Evolutionary conservation across 495 filamentous ascomycete species (phyloP).

Genomic region (Aspergillus carlsbadensis): DNA sequence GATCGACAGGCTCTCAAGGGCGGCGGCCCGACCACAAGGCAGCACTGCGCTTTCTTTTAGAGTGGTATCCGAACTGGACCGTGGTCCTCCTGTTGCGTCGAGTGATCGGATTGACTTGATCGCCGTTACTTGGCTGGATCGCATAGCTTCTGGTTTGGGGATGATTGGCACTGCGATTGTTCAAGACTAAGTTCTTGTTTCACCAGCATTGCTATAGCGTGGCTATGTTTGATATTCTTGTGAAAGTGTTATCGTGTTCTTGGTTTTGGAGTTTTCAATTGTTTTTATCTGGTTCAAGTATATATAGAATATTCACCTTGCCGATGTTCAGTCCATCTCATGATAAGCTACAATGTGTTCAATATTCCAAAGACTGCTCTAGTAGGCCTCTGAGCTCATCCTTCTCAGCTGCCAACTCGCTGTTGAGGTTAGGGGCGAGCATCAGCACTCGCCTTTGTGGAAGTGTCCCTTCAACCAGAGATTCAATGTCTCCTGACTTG

Average conservation of each 20-base stretch:
- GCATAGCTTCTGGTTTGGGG: conserved; percentile 30
- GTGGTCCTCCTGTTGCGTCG: conserved; percentile 1
- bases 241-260: background rate
- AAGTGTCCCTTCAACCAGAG: conserved; percentile 87
- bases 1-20: background rate
- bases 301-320: background rate
- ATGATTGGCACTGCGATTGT: conserved; percentile 11
- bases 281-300: background rate
- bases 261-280: background rate
- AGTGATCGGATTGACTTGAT: conserved; percentile 13
- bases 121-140: conserved; percentile 37
- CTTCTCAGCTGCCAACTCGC: conserved; percentile 60
- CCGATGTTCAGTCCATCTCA: background rate
- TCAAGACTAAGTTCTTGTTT: background rate
- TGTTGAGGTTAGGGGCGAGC: conserved; percentile 80
- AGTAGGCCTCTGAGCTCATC: conserved; percentile 63
- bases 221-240: background rate
- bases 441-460: conserved; percentile 88
- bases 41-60: conserved; percentile 14
- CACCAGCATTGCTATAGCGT: background rate
- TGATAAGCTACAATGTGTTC: conserved; percentile 8
- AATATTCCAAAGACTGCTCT: conserved; percentile 66
- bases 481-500: conserved; percentile 66
- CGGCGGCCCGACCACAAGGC: conserved; percentile 7
- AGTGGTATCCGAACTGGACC: conserved; percentile 8